These are phyloP conservation scores for Blastomyces silverae DNA, from an alignment of 2,329 filamentous ascomycete species.

Conservation along the genomic window DNA sequence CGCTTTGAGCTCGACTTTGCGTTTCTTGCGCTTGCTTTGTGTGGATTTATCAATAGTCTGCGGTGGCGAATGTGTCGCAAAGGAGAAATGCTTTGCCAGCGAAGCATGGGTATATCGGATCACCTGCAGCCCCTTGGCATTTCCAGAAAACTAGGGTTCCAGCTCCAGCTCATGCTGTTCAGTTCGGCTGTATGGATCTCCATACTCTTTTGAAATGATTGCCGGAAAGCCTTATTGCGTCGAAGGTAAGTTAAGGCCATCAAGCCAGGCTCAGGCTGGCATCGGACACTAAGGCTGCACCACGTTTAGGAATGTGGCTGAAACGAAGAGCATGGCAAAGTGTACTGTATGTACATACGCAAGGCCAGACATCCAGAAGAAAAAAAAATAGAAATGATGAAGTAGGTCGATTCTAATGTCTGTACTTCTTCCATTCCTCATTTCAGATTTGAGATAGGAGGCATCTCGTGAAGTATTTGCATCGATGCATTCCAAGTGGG, in stretches of 20 bases:
- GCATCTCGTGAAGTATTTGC: neutral
- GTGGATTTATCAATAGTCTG: no score
- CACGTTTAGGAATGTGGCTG: no score
- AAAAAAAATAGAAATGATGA: neutral
- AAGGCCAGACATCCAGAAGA: neutral
- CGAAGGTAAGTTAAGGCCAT: neutral
- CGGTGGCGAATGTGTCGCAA: no score
- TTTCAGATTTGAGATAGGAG: neutral
- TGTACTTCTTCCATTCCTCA: neutral
- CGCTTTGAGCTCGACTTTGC: no score
- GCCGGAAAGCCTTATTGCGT: neutral
- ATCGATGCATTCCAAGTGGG: neutral
- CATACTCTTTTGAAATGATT: neutral
- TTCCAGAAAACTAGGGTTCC: no score
- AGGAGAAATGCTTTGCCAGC: no score
- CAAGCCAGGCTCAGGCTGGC: neutral
- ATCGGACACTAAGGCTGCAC: neutral
- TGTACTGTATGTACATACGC: neutral
- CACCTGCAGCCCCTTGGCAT: no score
- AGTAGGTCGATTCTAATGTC: neutral
- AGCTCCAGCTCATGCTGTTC: neutral
- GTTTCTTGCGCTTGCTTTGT: no score
- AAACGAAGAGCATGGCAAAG: neutral
- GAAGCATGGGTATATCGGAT: neutral
- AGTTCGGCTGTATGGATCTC: neutral